Conservation (phyloP, 2,329 filamentous ascomycete species). For the Colletotrichum tropicale region DNA sequence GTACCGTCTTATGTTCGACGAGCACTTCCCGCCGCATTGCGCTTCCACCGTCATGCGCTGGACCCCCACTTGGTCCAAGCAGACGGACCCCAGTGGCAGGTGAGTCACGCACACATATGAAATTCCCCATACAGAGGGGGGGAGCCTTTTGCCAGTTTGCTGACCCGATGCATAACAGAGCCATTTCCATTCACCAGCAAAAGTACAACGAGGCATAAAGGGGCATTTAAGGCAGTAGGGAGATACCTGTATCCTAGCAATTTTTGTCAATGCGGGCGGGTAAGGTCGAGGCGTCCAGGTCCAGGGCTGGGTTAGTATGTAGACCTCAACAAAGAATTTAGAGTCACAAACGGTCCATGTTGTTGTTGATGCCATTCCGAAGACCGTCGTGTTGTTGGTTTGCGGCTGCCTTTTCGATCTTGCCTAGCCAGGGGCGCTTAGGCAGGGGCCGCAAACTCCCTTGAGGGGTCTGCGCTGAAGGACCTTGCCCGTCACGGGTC, state of each 20-base stretch:
- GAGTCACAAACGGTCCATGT: neutral
- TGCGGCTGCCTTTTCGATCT: neutral
- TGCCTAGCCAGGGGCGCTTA: neutral
- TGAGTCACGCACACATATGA: slow-evolving; percentile 41
- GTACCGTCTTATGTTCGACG: slow-evolving; percentile 98
- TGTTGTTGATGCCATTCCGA: neutral
- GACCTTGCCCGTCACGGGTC: neutral
- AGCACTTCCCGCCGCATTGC: slow-evolving; percentile 93
- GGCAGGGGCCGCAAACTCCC: neutral
- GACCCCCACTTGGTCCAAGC: slow-evolving; percentile 97
- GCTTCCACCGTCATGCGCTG: slow-evolving; percentile 94
- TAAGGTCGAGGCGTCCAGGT: slow-evolving; percentile 18
- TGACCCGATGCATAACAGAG: slow-evolving; percentile 50
- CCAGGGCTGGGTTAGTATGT: slow-evolving; percentile 6
- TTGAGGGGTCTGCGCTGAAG: neutral
- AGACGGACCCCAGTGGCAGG: slow-evolving; percentile 94
- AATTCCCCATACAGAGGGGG: neutral
- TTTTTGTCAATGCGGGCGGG: slow-evolving; percentile 14
- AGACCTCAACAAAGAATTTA: slow-evolving; percentile 18
- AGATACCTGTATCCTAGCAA: slow-evolving; percentile 13
- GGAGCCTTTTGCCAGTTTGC: neutral
- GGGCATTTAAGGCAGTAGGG: slow-evolving; percentile 4
- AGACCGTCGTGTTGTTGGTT: neutral
- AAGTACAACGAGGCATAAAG: slow-evolving; percentile 67
- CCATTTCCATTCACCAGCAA: slow-evolving; percentile 75